Evolutionary conservation across 305 asterid species (phyloP), one percentile per base, ranked within the genome.

Genomic region (Fraxinus paxiana): DNA sequence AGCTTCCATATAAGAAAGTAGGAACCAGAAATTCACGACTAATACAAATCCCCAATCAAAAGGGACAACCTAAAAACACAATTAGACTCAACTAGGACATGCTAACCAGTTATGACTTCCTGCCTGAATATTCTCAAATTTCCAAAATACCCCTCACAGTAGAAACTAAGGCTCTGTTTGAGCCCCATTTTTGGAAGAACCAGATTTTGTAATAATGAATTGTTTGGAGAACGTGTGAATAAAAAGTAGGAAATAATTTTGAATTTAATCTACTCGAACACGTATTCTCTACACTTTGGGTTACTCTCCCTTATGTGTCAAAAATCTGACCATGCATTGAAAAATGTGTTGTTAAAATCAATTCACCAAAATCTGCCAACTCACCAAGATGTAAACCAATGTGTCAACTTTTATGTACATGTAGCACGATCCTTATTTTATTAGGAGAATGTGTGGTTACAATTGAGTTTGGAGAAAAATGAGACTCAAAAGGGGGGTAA

Each of bases 101-200:
- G 35, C 73, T 67, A 67, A 26, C 73, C 34, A 12, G 20, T 28
- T 67, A 4, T 67, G 35, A 67, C 20, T 67, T 67, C 73, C 34
- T 28, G 73, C 73, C 73, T 28, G 73, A 67, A 67, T 67, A 67
- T 26, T 67, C 37, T 67, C 73, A 67, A 67, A 67, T 67, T 26
- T 67, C 20, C 6, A 28, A 67, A 67, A 26, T 28, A 4, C 73
- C 73, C 73, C 17, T 28, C 35, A 67, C 17, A 13, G 73, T 67
- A 67, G n/a, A 67, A 65, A 26, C 7, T 28, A 5, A 54, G 12
- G 12, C 26, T 2, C 4, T 54, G 65, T 54, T 54, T 54, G 26
- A 54, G 65, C 65, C 65, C 65, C 12, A 54, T 54, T 54, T 54
- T 54, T 54, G 26, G 65, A 7, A 54, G 26, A 17, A 54, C 24